Conservation (phyloP, 2,329 filamentous ascomycete genomes). For the Trichoderma atrobrunneum region DNA sequence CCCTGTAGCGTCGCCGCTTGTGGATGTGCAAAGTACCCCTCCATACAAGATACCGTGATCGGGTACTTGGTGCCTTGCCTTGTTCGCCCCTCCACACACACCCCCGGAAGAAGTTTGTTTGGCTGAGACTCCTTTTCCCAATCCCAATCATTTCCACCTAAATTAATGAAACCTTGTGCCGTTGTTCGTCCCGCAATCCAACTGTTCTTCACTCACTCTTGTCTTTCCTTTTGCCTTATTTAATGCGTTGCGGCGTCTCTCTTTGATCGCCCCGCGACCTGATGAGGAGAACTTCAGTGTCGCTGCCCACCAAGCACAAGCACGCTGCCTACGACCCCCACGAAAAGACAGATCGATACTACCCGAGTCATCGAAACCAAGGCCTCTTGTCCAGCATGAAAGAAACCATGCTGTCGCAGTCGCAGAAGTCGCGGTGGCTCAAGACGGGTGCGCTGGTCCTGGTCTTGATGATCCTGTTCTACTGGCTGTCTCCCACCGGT, state of each 20-base stretch:
- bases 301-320: slow-evolving; percentile 60
- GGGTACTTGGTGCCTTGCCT: not conserved
- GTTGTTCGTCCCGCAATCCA: slow-evolving; percentile 8
- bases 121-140: slow-evolving; percentile 9
- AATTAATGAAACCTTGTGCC: slow-evolving; percentile 5
- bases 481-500: slow-evolving; percentile 60
- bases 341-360: slow-evolving; percentile 64
- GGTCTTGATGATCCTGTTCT: slow-evolving; percentile 59
- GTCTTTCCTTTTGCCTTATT: not conserved
- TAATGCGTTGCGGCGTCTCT: slow-evolving; percentile 30
- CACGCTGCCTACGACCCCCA: slow-evolving; percentile 58
- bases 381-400: slow-evolving; percentile 55
- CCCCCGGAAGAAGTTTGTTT: not conserved
- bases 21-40: not conserved
- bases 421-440: slow-evolving; percentile 63
- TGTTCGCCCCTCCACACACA: not conserved
- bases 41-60: not conserved
- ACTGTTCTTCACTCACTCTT: slow-evolving; percentile 13
- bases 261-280: slow-evolving; percentile 26
- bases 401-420: slow-evolving; percentile 59
- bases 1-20: not conserved
- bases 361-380: slow-evolving; percentile 43
- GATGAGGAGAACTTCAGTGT: slow-evolving; percentile 66
- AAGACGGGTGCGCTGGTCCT: slow-evolving; percentile 63
- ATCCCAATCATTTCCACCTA: slow-evolving; percentile 5